These are phyloP conservation scores for Helianthus tuberosus DNA, from an alignment of 129 eudicot genomes.

Conservation along the genomic window DNA sequence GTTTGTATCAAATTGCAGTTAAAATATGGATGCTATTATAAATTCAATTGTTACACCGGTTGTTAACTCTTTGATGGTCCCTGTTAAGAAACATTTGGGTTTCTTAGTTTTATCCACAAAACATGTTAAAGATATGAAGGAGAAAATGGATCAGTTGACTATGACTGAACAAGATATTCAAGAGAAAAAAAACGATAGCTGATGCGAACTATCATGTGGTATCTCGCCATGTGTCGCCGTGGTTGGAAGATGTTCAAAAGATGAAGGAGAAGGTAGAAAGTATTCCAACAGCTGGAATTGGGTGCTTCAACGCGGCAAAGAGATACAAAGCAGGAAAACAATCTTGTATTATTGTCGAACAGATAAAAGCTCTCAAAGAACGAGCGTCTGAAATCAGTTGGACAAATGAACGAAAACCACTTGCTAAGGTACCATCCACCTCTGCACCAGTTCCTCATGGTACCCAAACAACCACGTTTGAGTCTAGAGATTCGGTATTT, in stretches of 20 bases:
- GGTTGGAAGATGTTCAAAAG: neutral
- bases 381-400: neutral
- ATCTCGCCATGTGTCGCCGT: neutral
- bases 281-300: conserved; percentile 12
- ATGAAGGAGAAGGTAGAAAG: neutral
- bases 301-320: conserved; percentile 1
- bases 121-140: conserved; percentile 1
- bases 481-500: neutral
- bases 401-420: neutral
- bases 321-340: conserved; percentile 15
- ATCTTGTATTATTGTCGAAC: neutral
- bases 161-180: neutral
- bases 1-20: neutral
- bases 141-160: neutral
- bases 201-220: neutral
- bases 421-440: neutral
- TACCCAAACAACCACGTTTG: neutral
- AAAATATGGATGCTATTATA: too few species aligned
- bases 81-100: conserved; percentile 2
- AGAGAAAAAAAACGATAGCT: neutral
- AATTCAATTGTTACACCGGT: too few species aligned
- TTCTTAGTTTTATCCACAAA: conserved; percentile 4
- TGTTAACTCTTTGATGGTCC: neutral
- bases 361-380: neutral
- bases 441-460: neutral